Evolutionary conservation across 192 early-diverging fungal genomes (phyloP), one percentile per base, ranked within the genome.

Genomic region (Chytriomyces confervae): DNA sequence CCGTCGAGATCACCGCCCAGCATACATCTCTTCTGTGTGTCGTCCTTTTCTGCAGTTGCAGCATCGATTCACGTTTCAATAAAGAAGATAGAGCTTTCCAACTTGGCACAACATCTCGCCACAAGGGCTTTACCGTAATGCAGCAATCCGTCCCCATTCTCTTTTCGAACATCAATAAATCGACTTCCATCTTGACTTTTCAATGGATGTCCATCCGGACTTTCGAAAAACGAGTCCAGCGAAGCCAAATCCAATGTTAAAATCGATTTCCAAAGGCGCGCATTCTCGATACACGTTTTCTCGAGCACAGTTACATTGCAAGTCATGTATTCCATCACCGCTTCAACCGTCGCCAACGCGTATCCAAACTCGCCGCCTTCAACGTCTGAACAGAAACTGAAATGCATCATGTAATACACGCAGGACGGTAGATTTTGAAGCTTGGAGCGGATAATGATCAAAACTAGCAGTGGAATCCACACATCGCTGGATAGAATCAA

Each of bases 401-500:
- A 84, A 27, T 77, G 29, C n/a, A 76, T 79, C 69, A 84, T 84
- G 45, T 76, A 84, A 66, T 81, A 62, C 49, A 84, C 16, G 45
- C 53, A 75, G 6, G 80, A 82, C 6, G 78, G 50, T 47, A 84
- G 48, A 71, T 84, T 84, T 50, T 79, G 69, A 20, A 84, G 64
- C 51, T 81, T 76, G 11, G 76, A 78, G 11, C 80, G 76, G 10
- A 84, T 77, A 1, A 82, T 77, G 27, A 80, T 67, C 50, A 81
- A 47, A 18, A 82, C 72, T 8, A 81, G 48, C 60, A 84, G 29
- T 27, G 83, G 83, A 68, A 84, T 68, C n/a, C 81, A 63, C 6
- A 67, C 72, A 65, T 84, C 83, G 7, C 67, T 50, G 5, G 77
- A 78, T 7, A 84, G 29, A 24, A 76, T 53, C 44, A 48, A 29